Percentiles rank a stretch among this genome's conserved stretches.
Evolutionary conservation across 345 rosid genomes (phyloP).

Genomic region (Raphanus sativus): DNA sequence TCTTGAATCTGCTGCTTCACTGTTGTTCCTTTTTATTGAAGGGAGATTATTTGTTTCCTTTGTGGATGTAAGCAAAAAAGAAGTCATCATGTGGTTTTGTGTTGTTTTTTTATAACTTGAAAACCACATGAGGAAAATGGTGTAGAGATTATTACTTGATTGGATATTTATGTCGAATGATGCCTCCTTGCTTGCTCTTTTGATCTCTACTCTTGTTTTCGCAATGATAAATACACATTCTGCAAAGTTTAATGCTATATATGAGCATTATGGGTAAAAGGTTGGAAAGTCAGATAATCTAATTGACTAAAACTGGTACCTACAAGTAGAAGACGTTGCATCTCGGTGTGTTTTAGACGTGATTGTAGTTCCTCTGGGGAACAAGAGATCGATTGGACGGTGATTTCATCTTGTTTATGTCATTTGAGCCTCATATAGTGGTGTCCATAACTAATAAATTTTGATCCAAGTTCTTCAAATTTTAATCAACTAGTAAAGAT

Average conservation of each 20-base stretch:
- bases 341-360: background rate
- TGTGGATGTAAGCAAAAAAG: slow-evolving; percentile 34
- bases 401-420: too few relatives aligned
- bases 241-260: background rate
- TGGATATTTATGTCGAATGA: slow-evolving; percentile 27
- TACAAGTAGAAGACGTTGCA: background rate
- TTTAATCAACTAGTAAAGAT: too few relatives aligned
- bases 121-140: slow-evolving; percentile 37
- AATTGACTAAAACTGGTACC: background rate
- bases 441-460: too few relatives aligned
- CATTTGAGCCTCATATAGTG: too few relatives aligned
- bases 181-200: background rate
- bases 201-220: background rate
- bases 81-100: slow-evolving; percentile 37
- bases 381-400: too few relatives aligned
- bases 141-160: slow-evolving; percentile 28
- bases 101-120: slow-evolving; percentile 35
- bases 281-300: background rate
- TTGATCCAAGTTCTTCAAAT: too few relatives aligned
- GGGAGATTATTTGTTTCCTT: slow-evolving; percentile 25
- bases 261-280: background rate
- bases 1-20: slow-evolving; percentile 25
- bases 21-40: slow-evolving; percentile 19
- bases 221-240: background rate
- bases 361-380: too few relatives aligned